A percentile compares a stretch with the other conserved stretches of the same genome.
phyloP scores from a whole-genome alignment of 495 filamentous ascomycete species.

The Aspergillus affinis region DNA sequence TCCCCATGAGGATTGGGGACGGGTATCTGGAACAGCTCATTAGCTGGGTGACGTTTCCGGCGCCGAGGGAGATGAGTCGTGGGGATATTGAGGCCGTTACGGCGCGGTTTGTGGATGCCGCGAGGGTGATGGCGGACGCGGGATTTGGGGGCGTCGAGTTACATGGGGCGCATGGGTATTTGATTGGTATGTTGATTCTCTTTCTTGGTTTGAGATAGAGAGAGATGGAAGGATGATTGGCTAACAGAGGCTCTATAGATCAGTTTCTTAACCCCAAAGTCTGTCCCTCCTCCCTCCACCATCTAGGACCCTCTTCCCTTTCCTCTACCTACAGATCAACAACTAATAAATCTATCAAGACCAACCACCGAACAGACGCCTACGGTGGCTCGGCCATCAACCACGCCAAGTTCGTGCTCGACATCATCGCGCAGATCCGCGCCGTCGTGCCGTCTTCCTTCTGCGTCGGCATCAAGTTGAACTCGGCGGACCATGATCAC shows the following conservation, averaged over 20 bases:
- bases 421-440: slow-evolving; percentile 43
- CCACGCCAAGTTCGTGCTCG: slow-evolving; percentile 47
- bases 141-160: slow-evolving; percentile 59
- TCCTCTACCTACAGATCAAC: not conserved
- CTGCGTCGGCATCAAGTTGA: slow-evolving; percentile 61
- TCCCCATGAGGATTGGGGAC: slow-evolving; percentile 41
- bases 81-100: slow-evolving; percentile 50
- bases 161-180: slow-evolving; percentile 61
- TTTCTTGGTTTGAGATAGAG: not conserved
- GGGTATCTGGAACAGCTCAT: slow-evolving; percentile 36
- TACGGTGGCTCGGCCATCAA: slow-evolving; percentile 50
- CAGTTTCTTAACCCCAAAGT: slow-evolving; percentile 46
- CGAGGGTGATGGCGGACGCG: slow-evolving; percentile 44
- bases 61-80: slow-evolving; percentile 47
- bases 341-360: slow-evolving; percentile 21
- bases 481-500: slow-evolving; percentile 52
- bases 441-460: slow-evolving; percentile 48
- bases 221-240: slow-evolving; percentile 11
- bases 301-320: not conserved
- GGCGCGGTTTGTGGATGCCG: slow-evolving; percentile 47
- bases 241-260: slow-evolving; percentile 23
- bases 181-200: slow-evolving; percentile 43
- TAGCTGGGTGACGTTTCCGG: slow-evolving; percentile 37
- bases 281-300: not conserved
- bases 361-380: slow-evolving; percentile 47